phyloP scores from a whole-genome alignment of 768 basidiomycete species.

The Tulasnella sp. region DNA sequence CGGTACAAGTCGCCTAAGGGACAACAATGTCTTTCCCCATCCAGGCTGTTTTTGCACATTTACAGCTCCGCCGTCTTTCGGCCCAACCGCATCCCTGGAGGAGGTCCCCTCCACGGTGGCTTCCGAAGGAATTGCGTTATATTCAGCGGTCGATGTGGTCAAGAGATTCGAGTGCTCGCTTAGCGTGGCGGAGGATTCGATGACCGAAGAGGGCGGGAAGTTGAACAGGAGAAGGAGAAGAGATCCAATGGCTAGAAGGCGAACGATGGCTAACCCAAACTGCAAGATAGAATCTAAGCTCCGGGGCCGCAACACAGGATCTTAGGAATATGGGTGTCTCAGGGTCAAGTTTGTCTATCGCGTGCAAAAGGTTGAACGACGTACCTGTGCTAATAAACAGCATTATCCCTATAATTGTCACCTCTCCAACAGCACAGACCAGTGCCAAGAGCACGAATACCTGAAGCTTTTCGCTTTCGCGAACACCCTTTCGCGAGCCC shows the following conservation, averaged over 20 bases:
- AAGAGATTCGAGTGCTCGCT: conserved; percentile 44
- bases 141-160: conserved; percentile 30
- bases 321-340: neutral
- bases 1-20: conserved; percentile 57
- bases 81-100: conserved; percentile 27
- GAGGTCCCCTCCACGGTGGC: neutral
- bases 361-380: neutral
- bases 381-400: too few relatives aligned
- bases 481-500: conserved; percentile 68
- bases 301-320: conserved; percentile 20
- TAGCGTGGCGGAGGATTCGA: conserved; percentile 21
- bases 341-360: neutral
- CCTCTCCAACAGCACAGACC: conserved; percentile 48
- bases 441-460: conserved; percentile 44
- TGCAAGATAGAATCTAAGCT: conserved; percentile 33
- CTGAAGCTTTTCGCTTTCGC: conserved; percentile 52
- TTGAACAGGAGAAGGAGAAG: conserved; percentile 46
- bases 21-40: conserved; percentile 56
- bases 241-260: conserved; percentile 50
- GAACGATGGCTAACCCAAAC: conserved; percentile 49
- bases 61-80: conserved; percentile 18
- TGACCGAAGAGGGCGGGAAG: conserved; percentile 25
- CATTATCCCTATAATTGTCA: conserved; percentile 42
- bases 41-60: conserved; percentile 40
- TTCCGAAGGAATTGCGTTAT: conserved; percentile 30